phyloP scores from a whole-genome alignment of 352 stramenopile species.

The Pythium angustatum region DNA sequence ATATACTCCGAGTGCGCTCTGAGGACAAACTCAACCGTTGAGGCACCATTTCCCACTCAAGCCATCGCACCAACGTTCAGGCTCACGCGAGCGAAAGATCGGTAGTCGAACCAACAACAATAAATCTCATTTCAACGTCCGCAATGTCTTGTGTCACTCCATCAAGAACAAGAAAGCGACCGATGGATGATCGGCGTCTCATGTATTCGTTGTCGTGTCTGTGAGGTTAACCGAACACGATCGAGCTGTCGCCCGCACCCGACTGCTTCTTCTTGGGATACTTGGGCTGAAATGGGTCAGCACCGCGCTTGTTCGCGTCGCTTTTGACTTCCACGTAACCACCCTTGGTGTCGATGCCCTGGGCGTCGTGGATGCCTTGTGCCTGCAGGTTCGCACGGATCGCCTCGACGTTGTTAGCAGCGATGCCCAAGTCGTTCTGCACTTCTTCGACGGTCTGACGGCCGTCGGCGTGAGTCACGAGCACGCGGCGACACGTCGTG shows the following conservation, averaged over 20 bases:
- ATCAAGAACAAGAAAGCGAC: no score
- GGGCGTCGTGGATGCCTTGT: slow-evolving; percentile 58
- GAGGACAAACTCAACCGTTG: slow-evolving; percentile 63
- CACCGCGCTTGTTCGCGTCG: slow-evolving; percentile 47
- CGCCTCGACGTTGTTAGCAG: slow-evolving; percentile 60
- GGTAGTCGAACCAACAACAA: no score
- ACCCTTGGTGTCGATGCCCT: slow-evolving; percentile 42
- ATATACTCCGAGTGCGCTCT: slow-evolving; percentile 79
- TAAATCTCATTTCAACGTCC: no score
- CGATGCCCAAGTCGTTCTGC: slow-evolving; percentile 82
- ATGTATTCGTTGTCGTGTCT: not conserved
- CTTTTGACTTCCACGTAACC: slow-evolving; percentile 54
- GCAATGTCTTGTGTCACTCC: no score
- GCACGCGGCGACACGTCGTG: slow-evolving; percentile 83
- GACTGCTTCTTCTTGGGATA: slow-evolving; percentile 79
- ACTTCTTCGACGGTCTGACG: slow-evolving; percentile 84
- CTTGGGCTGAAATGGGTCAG: slow-evolving; percentile 52
- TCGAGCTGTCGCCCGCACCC: slow-evolving; percentile 72
- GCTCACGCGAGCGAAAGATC: no score
- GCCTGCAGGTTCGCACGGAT: slow-evolving; percentile 79
- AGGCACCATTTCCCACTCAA: slow-evolving; percentile 36
- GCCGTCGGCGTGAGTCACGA: slow-evolving; percentile 85
- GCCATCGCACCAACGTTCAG: not conserved
- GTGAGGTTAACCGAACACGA: slow-evolving; percentile 71
- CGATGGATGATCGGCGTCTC: no score